Evolutionary conservation across 164 flowering plant species (phyloP), one percentile per base, ranked within the genome.

Genomic region (Aristolochia contorta): DNA sequence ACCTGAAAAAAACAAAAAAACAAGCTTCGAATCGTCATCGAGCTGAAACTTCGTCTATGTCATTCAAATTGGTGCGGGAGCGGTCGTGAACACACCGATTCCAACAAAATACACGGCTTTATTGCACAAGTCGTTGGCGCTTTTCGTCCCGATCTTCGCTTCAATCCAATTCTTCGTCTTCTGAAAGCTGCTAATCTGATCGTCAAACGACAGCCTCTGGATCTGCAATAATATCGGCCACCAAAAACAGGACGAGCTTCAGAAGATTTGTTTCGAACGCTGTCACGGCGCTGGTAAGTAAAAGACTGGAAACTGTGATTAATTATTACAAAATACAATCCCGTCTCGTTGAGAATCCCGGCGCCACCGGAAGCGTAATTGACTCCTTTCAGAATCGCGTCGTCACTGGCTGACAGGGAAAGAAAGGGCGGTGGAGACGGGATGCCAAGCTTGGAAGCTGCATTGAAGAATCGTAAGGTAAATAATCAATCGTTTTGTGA

Each of bases 361-460:
- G 95, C 96, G 58, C 97, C 97, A 21, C 97, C 97, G 2, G 97
- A 91, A 2, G 97, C 97, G 72, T 80, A 87, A 52, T 86, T 91
- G 4, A 86, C 87, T 15, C 97, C 97, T 46, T 74, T 67, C 12
- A 83, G 79, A 12, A 86, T 45, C 18, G 70, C 73, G 43, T 37
- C 43, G 43, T 37, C 10, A 10, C 43, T 37, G 43, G 43, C 43
- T 10, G 43, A 37, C 7, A 10, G 12, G 12, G 43, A 37, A 37
- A 37, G 9, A 10, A 0, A 37, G 0, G 43, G 43, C 43, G 43
- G 43, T 10, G 43, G 43, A 37, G 43, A 69, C 9, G 43, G 43
- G 12, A 37, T 37, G 43, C 43, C 14, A 21, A 52, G 1, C 14
- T 19, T 52, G 24, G 15, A 56, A 0, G 43, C 43, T 37, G 43